These are phyloP conservation scores for Lolium multiflorum DNA, from an alignment of 176 grass and related monocot species.

Conservation along the genomic window DNA sequence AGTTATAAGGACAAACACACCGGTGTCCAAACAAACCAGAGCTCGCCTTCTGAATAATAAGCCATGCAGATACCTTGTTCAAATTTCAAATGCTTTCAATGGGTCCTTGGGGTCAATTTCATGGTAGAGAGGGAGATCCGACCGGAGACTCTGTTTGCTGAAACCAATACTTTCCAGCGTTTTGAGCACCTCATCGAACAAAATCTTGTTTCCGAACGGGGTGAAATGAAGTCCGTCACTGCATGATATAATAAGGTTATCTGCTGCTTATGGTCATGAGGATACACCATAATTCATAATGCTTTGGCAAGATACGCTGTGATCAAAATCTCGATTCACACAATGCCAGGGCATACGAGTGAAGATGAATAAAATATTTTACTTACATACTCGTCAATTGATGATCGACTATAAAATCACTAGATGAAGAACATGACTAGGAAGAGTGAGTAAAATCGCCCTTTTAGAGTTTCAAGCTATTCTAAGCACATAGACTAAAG, in stretches of 20 bases:
- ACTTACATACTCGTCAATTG: background rate
- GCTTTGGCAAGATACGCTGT: background rate
- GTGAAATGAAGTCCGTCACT: constrained; percentile 89
- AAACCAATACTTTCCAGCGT: constrained; percentile 56
- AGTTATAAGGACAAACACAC: no score
- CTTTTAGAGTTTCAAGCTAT: background rate
- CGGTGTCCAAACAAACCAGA: background rate
- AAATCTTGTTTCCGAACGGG: constrained; percentile 63
- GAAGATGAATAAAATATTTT: background rate
- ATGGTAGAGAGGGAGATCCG: constrained; percentile 60
- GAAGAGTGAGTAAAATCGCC: background rate
- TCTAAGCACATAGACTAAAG: background rate
- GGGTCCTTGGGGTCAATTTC: constrained; percentile 70
- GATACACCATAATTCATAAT: background rate
- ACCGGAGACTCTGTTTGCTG: constrained; percentile 49
- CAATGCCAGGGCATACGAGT: background rate
- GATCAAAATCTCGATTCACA: background rate
- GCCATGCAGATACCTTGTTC: background rate
- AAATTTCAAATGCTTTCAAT: constrained; percentile 62
- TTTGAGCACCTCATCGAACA: constrained; percentile 68
- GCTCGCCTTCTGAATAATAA: background rate
- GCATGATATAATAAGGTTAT: constrained; percentile 29
- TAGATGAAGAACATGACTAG: background rate
- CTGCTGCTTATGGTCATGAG: background rate
- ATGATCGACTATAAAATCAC: background rate